Evolutionary conservation across 768 basidiomycete species (phyloP).

Genomic region (Kwoniella newhampshirensis): DNA sequence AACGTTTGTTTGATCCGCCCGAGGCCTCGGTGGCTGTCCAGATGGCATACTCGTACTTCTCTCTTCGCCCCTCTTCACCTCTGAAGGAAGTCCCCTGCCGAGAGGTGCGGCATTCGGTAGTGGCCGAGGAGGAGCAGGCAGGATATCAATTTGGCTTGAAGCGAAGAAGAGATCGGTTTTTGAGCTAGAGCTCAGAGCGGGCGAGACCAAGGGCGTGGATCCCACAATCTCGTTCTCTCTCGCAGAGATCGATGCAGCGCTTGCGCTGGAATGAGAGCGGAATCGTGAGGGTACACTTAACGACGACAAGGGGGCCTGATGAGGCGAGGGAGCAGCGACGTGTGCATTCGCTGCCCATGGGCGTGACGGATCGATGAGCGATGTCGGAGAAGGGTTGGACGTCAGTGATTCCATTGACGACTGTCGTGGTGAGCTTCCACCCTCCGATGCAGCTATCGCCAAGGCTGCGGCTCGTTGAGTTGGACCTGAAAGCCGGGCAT

Average conservation of each 20-base stretch:
- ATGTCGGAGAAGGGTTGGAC: conserved; percentile 14
- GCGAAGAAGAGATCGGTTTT: conserved; percentile 51
- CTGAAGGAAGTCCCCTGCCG: conserved; percentile 27
- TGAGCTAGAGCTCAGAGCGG: conserved; percentile 37
- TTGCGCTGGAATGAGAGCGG: conserved; percentile 15
- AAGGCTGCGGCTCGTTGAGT: conserved; percentile 7
- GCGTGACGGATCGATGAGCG: conserved; percentile 5
- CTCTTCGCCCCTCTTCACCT: conserved; percentile 6
- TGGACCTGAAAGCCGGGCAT: conserved; percentile 8
- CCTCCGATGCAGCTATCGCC: conserved; percentile 4
- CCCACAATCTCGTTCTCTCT: background rate
- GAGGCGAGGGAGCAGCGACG: background rate
- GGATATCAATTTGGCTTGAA: conserved; percentile 15
- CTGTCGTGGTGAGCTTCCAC: conserved; percentile 10
- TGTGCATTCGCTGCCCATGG: conserved; percentile 14
- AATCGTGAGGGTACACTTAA: conserved; percentile 5
- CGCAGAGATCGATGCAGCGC: conserved; percentile 7
- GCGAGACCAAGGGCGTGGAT: conserved; percentile 21
- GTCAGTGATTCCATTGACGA: conserved; percentile 19
- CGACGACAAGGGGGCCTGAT: background rate
- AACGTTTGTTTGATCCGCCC: background rate
- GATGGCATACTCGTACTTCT: conserved; percentile 9
- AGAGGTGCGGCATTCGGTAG: conserved; percentile 18
- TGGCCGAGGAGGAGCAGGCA: conserved; percentile 48
- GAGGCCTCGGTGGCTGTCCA: background rate